Percentiles rank a stretch among this genome's conserved stretches.
phyloP scores from a whole-genome alignment of 345 rosid genomes.

The Eucalyptus marginata region DNA sequence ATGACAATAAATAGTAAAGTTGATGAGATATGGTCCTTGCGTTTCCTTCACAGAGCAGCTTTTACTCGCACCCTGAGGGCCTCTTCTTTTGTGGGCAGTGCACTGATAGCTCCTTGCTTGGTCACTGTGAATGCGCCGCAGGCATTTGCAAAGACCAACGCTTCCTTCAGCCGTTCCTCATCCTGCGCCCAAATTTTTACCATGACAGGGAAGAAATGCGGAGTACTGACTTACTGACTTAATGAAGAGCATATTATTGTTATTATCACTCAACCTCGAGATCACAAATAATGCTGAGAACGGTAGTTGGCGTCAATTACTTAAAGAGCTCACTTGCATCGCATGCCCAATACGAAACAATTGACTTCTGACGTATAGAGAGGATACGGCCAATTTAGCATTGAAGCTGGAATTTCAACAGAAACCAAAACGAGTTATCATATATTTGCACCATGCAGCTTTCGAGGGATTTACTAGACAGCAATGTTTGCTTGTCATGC shows the following conservation, averaged over 20 bases:
- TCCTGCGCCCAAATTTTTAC: conserved; percentile 30
- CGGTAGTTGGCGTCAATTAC: background rate
- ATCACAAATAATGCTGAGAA: background rate
- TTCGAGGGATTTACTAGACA: background rate
- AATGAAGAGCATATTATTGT: background rate
- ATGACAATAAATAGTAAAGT: background rate
- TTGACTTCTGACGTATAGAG: background rate
- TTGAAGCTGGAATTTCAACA: background rate
- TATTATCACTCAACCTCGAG: background rate
- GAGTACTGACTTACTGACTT: background rate
- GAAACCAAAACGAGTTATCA: background rate
- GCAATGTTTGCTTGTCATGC: background rate
- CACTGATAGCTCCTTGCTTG: conserved; percentile 89
- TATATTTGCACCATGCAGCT: background rate
- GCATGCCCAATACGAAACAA: background rate
- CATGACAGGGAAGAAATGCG: background rate
- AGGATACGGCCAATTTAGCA: background rate
- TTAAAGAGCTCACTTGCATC: background rate
- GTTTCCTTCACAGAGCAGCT: background rate
- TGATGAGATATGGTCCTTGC: background rate
- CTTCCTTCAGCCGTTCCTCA: conserved; percentile 61
- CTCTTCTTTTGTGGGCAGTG: conserved; percentile 64
- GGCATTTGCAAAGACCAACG: conserved; percentile 67
- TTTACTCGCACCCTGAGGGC: conserved; percentile 32
- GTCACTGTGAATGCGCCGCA: conserved; percentile 81